Conservation (phyloP, 2,329 filamentous ascomycete genomes). For the Rutstroemia sp. region DNA sequence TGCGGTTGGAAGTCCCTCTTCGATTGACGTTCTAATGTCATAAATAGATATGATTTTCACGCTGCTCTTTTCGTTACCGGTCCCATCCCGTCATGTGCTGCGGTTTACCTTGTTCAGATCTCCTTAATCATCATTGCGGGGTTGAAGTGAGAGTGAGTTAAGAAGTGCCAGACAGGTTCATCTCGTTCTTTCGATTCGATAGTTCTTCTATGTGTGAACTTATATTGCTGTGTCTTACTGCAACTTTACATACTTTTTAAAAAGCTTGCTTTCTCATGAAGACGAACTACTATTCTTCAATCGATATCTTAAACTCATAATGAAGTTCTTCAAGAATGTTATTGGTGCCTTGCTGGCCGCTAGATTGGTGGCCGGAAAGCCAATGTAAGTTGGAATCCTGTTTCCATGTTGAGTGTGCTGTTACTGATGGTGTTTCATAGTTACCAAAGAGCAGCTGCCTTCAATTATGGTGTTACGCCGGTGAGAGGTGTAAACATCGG, state of each 20-base stretch:
- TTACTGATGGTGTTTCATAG: conserved; percentile 3
- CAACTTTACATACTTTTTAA: background rate
- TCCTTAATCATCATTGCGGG: background rate
- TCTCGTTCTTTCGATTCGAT: background rate
- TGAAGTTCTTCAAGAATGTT: conserved; percentile 3
- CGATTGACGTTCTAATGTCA: background rate
- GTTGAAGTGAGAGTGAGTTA: background rate
- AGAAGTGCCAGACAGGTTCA: background rate
- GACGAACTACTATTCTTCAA: background rate
- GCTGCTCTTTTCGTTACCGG: background rate
- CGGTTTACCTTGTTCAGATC: background rate
- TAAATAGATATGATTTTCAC: background rate
- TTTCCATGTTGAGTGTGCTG: background rate
- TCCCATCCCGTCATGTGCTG: background rate
- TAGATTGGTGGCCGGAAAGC: background rate
- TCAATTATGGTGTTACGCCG: conserved; percentile 41
- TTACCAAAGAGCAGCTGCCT: conserved; percentile 30
- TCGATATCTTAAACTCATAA: background rate
- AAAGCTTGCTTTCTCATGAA: background rate
- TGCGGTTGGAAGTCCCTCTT: background rate
- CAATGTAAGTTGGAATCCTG: conserved; percentile 2
- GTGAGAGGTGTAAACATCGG: conserved; percentile 30
- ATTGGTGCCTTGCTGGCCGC: conserved; percentile 1
- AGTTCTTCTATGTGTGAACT: background rate
- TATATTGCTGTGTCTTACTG: background rate